Percentiles rank a stretch among this genome's conserved stretches.
These are phyloP conservation scores for Sporothrix curviconia DNA, from an alignment of 2,329 filamentous ascomycete species.

Conservation along the genomic window DNA sequence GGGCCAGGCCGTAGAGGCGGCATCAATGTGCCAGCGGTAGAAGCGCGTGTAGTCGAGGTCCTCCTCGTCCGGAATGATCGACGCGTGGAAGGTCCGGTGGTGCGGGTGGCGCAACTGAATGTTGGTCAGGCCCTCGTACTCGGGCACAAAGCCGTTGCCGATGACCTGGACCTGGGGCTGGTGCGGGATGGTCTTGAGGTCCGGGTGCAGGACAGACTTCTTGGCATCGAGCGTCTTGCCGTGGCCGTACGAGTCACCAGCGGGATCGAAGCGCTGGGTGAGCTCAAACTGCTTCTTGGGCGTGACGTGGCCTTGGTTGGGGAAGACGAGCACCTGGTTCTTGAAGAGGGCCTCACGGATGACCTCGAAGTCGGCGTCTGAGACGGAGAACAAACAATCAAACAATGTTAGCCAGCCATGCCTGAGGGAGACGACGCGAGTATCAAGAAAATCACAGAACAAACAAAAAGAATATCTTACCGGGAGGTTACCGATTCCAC, in stretches of 20 bases:
- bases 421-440: not conserved
- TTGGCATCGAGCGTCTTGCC: conserved; percentile 63
- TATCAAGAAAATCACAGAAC: not conserved
- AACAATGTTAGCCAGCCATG: not conserved
- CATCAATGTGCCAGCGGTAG: conserved; percentile 77
- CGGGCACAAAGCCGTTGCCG: conserved; percentile 62
- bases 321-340: conserved; percentile 65
- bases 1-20: conserved; percentile 70
- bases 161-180: conserved; percentile 77
- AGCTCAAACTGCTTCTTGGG: conserved; percentile 68
- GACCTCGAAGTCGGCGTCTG: conserved; percentile 56
- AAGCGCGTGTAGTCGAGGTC: conserved; percentile 49
- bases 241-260: conserved; percentile 59
- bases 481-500: conserved; percentile 24
- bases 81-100: conserved; percentile 68
- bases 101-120: conserved; percentile 68
- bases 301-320: conserved; percentile 55
- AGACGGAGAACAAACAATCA: not conserved
- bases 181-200: conserved; percentile 72
- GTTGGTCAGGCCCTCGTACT: conserved; percentile 65
- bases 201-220: conserved; percentile 64
- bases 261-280: conserved; percentile 66
- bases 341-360: conserved; percentile 61
- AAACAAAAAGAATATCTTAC: conserved; percentile 15
- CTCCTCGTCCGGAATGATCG: conserved; percentile 49